Conservation (phyloP, 345 rosid genomes). For the Mallotus nudiflorus region DNA sequence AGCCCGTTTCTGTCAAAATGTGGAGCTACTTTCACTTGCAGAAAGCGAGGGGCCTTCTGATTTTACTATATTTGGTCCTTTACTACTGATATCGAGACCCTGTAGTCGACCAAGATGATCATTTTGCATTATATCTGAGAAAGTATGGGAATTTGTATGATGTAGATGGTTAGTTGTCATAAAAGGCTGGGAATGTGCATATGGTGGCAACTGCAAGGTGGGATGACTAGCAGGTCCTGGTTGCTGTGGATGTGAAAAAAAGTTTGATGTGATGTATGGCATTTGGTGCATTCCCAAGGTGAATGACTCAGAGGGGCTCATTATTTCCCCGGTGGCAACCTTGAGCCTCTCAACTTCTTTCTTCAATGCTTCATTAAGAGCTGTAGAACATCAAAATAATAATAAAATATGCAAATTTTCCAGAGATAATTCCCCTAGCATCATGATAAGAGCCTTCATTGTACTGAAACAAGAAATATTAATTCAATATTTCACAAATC, state of each 20-base stretch:
- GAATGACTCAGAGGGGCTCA: slow-evolving; percentile 58
- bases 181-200: slow-evolving; percentile 42
- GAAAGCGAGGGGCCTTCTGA: slow-evolving; percentile 67
- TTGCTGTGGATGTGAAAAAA: slow-evolving; percentile 47
- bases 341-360: slow-evolving; percentile 92
- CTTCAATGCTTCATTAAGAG: slow-evolving; percentile 77
- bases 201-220: slow-evolving; percentile 52
- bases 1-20: slow-evolving; percentile 38
- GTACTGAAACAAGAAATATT: background rate
- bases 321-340: slow-evolving; percentile 66
- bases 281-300: slow-evolving; percentile 69
- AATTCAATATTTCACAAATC: background rate
- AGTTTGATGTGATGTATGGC: slow-evolving; percentile 48
- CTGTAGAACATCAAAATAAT: slow-evolving; percentile 30
- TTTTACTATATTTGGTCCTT: slow-evolving; percentile 57
- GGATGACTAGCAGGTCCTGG: slow-evolving; percentile 41
- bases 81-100: slow-evolving; percentile 76
- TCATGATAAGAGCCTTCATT: background rate
- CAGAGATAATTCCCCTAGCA: background rate
- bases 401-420: too few species aligned
- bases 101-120: slow-evolving; percentile 72
- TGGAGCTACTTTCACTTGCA: slow-evolving; percentile 75
- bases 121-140: slow-evolving; percentile 62
- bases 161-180: slow-evolving; percentile 25
- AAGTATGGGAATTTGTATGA: slow-evolving; percentile 20